Evolutionary conservation across 2,329 filamentous ascomycete species (phyloP).

Genomic region (Fusarium pilosicola): DNA sequence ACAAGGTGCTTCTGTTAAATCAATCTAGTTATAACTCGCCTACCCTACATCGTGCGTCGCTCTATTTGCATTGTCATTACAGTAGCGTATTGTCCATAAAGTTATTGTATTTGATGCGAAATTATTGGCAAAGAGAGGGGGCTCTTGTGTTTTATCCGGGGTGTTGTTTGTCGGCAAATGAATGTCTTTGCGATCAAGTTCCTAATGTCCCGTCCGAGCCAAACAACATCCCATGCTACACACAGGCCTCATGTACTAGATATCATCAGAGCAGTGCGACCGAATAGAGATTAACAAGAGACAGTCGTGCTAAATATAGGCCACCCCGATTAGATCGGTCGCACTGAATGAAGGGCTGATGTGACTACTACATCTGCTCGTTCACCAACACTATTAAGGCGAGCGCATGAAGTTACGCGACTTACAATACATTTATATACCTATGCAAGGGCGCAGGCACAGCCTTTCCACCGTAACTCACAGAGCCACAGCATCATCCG

Average conservation of each 20-base stretch:
- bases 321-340: background rate
- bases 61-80: background rate
- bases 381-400: conserved; percentile 2
- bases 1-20: background rate
- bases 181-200: too few species aligned
- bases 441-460: background rate
- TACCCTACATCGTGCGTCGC: background rate
- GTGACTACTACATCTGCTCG: background rate
- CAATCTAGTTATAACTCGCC: background rate
- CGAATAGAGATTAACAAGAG: conserved; percentile 6
- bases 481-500: background rate
- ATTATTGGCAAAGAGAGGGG: too few species aligned
- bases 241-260: conserved; percentile 2
- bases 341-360: background rate
- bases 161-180: too few species aligned
- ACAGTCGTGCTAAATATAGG: conserved; percentile 24
- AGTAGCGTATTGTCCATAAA: background rate
- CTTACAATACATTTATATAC: conserved; percentile 5
- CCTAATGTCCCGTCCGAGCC: too few species aligned
- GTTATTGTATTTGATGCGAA: background rate
- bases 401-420: conserved; percentile 1
- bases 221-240: background rate
- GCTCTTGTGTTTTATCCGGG: too few species aligned
- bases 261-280: conserved; percentile 6
- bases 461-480: background rate